Percentiles rank a stretch among this genome's conserved stretches.
Evolutionary conservation across 495 filamentous ascomycete species (phyloP).

Genomic region (Podospora appendiculata): DNA sequence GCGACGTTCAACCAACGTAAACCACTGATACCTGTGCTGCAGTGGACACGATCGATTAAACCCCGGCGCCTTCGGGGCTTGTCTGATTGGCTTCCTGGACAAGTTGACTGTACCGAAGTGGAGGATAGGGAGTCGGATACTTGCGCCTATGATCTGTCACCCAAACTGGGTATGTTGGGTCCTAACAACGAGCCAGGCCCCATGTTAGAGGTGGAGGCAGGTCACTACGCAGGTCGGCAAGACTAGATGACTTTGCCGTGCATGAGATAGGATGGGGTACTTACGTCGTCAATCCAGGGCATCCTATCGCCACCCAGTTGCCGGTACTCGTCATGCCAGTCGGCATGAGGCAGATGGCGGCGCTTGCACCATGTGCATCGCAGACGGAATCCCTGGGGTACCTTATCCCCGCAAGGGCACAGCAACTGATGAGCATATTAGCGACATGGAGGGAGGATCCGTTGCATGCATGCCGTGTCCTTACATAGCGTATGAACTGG

Average conservation of each 20-base stretch:
- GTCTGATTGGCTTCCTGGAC: too few species aligned
- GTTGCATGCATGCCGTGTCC: not conserved
- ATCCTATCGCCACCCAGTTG: not conserved
- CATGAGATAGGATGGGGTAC: not conserved
- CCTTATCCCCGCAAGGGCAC: not conserved
- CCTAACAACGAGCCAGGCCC: not conserved
- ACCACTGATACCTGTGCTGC: too few species aligned
- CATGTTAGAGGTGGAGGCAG: not conserved
- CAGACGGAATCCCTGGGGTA: not conserved
- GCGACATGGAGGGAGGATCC: not conserved
- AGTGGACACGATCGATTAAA: too few species aligned
- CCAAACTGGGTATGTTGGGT: not conserved
- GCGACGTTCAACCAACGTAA: too few species aligned
- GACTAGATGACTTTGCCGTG: not conserved
- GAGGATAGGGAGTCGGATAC: not conserved
- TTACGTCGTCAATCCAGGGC: not conserved
- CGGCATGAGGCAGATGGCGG: not conserved
- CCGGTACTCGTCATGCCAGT: not conserved
- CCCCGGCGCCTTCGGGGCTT: too few species aligned
- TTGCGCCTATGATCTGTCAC: not conserved
- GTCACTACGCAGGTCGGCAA: not conserved
- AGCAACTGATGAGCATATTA: not conserved
- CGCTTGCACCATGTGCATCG: slow-evolving; percentile 1
- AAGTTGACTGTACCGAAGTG: not conserved
- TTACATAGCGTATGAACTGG: not conserved